Percentiles rank a stretch among this genome's conserved stretches.
phyloP scores from a whole-genome alignment of 2,329 filamentous ascomycete species.

The Microdochium trichocladiopsis region DNA sequence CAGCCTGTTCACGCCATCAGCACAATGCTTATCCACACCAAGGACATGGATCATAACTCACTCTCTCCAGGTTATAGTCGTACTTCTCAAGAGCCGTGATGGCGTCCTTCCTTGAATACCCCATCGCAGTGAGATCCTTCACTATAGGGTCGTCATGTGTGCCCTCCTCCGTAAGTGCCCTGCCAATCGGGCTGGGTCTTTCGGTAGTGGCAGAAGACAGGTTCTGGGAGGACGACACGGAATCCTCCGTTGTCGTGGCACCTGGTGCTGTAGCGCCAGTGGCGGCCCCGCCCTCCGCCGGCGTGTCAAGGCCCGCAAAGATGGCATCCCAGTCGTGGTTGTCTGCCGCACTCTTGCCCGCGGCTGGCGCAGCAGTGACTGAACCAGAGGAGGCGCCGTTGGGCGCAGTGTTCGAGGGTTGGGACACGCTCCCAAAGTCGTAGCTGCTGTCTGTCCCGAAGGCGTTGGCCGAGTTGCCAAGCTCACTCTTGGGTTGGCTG shows the following conservation, averaged over 20 bases:
- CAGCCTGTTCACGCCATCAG: slow-evolving; percentile 30
- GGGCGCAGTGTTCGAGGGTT: slow-evolving; percentile 20
- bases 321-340: slow-evolving; percentile 91
- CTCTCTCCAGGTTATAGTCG: slow-evolving; percentile 93
- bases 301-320: slow-evolving; percentile 71
- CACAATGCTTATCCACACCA: neutral
- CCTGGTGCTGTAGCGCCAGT: slow-evolving; percentile 13
- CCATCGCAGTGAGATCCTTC: slow-evolving; percentile 85
- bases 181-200: slow-evolving; percentile 34
- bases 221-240: slow-evolving; percentile 13
- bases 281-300: slow-evolving; percentile 23
- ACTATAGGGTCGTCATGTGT: slow-evolving; percentile 88
- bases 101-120: slow-evolving; percentile 68
- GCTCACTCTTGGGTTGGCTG: slow-evolving; percentile 47
- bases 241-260: slow-evolving; percentile 12
- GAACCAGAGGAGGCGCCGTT: slow-evolving; percentile 24
- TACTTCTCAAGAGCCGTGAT: slow-evolving; percentile 83
- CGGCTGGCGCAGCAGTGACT: slow-evolving; percentile 25
- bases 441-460: slow-evolving; percentile 52
- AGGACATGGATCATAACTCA: slow-evolving; percentile 37
- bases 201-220: slow-evolving; percentile 13
- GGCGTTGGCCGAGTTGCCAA: slow-evolving; percentile 24
- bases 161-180: slow-evolving; percentile 65
- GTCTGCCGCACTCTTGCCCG: slow-evolving; percentile 33
- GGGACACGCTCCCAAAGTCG: slow-evolving; percentile 45